Base-by-base conservation (phyloP, 2,329 filamentous ascomycete genomes). In the Alternaria solani region DNA sequence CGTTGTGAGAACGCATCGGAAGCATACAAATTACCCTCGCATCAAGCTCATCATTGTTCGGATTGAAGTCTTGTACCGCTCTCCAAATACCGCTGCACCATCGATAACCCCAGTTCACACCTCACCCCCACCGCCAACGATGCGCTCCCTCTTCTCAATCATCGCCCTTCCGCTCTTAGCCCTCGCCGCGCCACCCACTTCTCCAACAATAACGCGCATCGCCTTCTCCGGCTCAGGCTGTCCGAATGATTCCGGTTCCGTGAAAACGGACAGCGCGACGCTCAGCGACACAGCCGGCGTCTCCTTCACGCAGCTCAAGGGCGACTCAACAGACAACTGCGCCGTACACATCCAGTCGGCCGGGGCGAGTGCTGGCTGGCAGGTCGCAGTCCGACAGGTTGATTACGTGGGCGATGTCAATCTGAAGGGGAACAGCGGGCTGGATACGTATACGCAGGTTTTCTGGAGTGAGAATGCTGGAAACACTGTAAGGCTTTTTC, bases 391-490 rank as follows among this genome's bases (percentile, higher is more conserved):
- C 18, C 65, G 66, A 43, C 65, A 73, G 38, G 67, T 74, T 5
- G 58, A 62, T 38, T 73, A 73, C 38, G 55, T 61, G 6, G 72
- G 71, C 16, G 59, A 72, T 48, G 66, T 74, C 8, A 56, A 54
- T 11, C 51, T 76, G 59, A 68, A 63, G 46, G 61, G 68, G n/a
- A 64, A 67, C 11, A 70, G 63, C 12, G 62, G 65, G 26, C 39
- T 76, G 20, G 69, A 74, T 53, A 67, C 65, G 1, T 66, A 65
- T 38, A 74, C 72, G 14, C 63, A 68, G 25, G 63, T 71, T 5
- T 76, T 66, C 38, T 76, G 69, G 69, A 76, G 73, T 51, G 70
- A 76, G 28, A 65, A 72, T 36, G 73, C 73, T 36, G 63, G 58
- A 5, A 64, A 71, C 34, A 76, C 73, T 11, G 73, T 76, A 51